phyloP scores from a whole-genome alignment of 2,329 filamentous ascomycete genomes.

The Fusarium papillatum region DNA sequence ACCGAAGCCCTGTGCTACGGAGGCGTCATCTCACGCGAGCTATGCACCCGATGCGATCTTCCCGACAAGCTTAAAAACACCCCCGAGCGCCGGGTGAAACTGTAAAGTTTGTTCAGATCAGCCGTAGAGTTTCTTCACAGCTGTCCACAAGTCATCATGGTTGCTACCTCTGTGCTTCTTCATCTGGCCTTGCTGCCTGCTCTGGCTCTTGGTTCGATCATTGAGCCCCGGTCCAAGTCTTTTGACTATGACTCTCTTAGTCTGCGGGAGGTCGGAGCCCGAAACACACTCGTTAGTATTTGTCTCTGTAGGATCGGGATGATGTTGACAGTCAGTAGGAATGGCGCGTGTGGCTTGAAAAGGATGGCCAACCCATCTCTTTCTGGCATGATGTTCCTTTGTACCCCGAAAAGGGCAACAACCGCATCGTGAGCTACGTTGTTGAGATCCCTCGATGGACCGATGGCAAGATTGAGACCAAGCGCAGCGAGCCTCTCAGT shows the following conservation, averaged over 20 bases:
- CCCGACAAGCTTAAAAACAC: conserved; percentile 29
- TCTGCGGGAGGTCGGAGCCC: conserved; percentile 52
- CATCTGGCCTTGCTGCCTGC: conserved; percentile 36
- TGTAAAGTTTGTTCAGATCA: neutral
- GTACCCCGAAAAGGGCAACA: conserved; percentile 51
- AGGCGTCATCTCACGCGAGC: conserved; percentile 28
- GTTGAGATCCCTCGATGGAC: conserved; percentile 59
- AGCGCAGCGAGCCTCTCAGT: conserved; percentile 56
- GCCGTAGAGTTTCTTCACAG: neutral
- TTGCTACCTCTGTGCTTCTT: conserved; percentile 28
- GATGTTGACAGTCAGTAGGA: conserved; percentile 43
- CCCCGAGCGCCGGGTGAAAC: conserved; percentile 12
- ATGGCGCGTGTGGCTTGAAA: conserved; percentile 57
- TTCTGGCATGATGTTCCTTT: conserved; percentile 58
- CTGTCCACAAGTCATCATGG: conserved; percentile 20
- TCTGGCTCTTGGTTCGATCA: conserved; percentile 27
- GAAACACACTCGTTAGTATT: conserved; percentile 51
- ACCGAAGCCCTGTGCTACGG: conserved; percentile 27
- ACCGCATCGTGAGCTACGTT: conserved; percentile 53
- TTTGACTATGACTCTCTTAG: conserved; percentile 48
- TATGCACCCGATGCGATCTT: conserved; percentile 18
- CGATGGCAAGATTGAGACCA: conserved; percentile 56
- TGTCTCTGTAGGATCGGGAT: fast-evolving
- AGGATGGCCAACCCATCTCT: conserved; percentile 54
- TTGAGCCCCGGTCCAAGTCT: conserved; percentile 13